phyloP scores from a whole-genome alignment of 2,329 filamentous ascomycete species.

The Trichoderma sp. region DNA sequence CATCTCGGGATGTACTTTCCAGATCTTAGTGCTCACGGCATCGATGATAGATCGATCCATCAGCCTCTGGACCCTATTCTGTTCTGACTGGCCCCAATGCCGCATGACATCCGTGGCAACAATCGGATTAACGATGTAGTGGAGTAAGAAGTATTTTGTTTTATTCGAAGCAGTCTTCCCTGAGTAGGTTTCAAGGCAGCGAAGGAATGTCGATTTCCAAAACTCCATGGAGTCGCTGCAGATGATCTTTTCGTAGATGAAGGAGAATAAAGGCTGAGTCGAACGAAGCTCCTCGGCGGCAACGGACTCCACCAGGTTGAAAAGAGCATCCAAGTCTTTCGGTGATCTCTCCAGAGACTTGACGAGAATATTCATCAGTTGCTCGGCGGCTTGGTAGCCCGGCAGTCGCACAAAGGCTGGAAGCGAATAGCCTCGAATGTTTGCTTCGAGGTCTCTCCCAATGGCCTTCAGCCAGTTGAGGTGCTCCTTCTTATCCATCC shows the following conservation, averaged over 20 bases:
- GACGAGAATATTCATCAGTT: slow-evolving; percentile 82
- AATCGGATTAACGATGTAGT: slow-evolving; percentile 92
- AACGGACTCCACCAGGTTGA: slow-evolving; percentile 79
- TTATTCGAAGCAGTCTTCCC: slow-evolving; percentile 78
- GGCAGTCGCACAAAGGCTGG: slow-evolving; percentile 75
- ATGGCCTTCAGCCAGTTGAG: slow-evolving; percentile 63
- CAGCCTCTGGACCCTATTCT: slow-evolving; percentile 63
- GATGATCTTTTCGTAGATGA: slow-evolving; percentile 84
- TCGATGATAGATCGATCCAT: slow-evolving; percentile 88
- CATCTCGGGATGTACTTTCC: slow-evolving; percentile 85
- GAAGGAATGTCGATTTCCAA: slow-evolving; percentile 77
- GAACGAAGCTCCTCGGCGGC: slow-evolving; percentile 80
- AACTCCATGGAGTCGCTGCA: slow-evolving; percentile 82
- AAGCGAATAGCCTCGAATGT: slow-evolving; percentile 69
- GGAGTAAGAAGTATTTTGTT: slow-evolving; percentile 89
- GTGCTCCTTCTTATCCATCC: slow-evolving; percentile 69
- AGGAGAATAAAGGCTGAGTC: slow-evolving; percentile 73
- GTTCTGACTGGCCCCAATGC: slow-evolving; percentile 65
- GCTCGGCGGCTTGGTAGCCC: slow-evolving; percentile 85
- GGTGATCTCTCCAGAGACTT: slow-evolving; percentile 74
- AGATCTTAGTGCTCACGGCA: slow-evolving; percentile 86
- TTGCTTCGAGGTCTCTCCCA: slow-evolving; percentile 76
- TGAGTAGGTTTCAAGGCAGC: slow-evolving; percentile 85
- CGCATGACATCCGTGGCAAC: slow-evolving; percentile 95
- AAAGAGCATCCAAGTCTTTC: slow-evolving; percentile 78